phyloP scores from a whole-genome alignment of 805 yeast genomes.

The Schwanniomyces vanrijiae region DNA sequence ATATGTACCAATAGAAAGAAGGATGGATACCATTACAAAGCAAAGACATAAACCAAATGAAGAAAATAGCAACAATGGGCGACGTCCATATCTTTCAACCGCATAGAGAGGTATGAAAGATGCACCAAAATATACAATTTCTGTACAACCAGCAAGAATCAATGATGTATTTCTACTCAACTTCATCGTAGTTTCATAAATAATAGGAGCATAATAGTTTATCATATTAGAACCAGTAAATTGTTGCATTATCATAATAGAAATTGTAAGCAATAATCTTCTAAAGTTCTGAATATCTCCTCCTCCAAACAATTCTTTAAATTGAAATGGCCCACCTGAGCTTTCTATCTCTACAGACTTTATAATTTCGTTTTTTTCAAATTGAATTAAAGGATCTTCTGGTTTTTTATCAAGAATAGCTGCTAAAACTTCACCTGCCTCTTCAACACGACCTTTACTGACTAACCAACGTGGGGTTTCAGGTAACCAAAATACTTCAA shows the following conservation, averaged over 20 bases:
- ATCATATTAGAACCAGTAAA: constrained; percentile 25
- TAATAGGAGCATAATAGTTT: constrained; percentile 24
- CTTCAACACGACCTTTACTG: constrained; percentile 45
- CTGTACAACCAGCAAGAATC: constrained; percentile 30
- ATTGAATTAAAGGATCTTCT: constrained; percentile 21
- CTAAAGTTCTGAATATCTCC: constrained; percentile 31
- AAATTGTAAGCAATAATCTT: constrained; percentile 21
- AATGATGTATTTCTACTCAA: constrained; percentile 18
- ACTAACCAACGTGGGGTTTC: constrained; percentile 50
- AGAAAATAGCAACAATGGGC: constrained; percentile 14
- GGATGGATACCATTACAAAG: constrained; percentile 17
- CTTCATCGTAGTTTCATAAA: constrained; percentile 20
- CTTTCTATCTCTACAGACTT: constrained; percentile 1
- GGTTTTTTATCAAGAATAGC: constrained; percentile 30
- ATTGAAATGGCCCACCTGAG: constrained; percentile 10
- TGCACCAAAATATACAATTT: constrained; percentile 22
- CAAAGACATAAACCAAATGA: constrained; percentile 19
- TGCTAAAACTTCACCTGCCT: constrained; percentile 40
- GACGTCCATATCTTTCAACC: constrained; percentile 28
- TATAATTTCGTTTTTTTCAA: constrained; percentile 26
- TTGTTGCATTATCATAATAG: constrained; percentile 19
- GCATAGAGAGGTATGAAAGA: constrained; percentile 27
- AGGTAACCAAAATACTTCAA: constrained; percentile 30
- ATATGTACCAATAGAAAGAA: constrained; percentile 6
- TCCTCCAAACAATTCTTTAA: constrained; percentile 26